Conservation (phyloP, 306 rosid species). For the Cicer judaicum region DNA sequence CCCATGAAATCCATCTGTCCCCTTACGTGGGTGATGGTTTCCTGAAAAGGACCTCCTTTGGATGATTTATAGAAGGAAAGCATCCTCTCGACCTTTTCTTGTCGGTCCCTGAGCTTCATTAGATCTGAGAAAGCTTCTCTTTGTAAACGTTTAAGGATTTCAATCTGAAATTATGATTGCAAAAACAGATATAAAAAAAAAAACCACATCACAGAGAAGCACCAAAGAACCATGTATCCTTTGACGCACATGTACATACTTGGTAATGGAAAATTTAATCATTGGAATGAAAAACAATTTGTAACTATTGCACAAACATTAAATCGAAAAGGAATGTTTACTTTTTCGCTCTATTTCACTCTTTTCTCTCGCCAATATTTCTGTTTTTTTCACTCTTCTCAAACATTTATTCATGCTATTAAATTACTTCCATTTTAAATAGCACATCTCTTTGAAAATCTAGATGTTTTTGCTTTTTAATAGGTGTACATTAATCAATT, state of each 20-base stretch:
- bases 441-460: not conserved
- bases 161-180: conserved; percentile 61
- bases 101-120: conserved; percentile 88
- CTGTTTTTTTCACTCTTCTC: not conserved
- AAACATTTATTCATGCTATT: not conserved
- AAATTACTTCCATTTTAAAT: not conserved
- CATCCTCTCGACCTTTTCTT: conserved; percentile 79
- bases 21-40: conserved; percentile 61
- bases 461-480: not conserved
- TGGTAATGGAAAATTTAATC: conserved; percentile 1
- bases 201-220: conserved; percentile 15
- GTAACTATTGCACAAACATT: not conserved
- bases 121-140: conserved; percentile 88
- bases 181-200: not conserved
- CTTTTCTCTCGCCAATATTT: not conserved
- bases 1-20: conserved; percentile 78
- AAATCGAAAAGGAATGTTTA: not conserved
- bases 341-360: not conserved
- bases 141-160: conserved; percentile 86
- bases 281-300: not conserved
- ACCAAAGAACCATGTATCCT: not conserved
- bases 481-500: too few species aligned
- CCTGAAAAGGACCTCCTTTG: conserved; percentile 74
- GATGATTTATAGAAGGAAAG: conserved; percentile 74
- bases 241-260: not conserved